These are phyloP conservation scores for Elaeis guineensis DNA, from an alignment of 176 grass and related monocot species.

Conservation along the genomic window DNA sequence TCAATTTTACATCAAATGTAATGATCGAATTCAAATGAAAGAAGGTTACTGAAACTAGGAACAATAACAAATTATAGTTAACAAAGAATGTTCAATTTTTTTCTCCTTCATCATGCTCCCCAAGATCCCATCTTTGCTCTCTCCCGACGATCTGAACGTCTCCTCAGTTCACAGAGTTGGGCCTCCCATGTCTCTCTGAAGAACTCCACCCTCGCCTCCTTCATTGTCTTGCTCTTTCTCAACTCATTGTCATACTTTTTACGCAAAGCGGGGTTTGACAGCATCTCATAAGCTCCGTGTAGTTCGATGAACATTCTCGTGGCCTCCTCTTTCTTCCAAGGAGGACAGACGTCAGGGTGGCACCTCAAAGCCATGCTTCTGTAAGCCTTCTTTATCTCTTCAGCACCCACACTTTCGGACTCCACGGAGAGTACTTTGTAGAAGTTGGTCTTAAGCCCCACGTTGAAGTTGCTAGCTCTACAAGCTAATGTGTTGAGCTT, in stretches of 20 bases:
- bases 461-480: too few species aligned
- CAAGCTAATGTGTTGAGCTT: too few species aligned
- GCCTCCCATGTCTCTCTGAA: constrained; percentile 41
- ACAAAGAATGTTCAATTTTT: too few species aligned
- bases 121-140: background rate
- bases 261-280: constrained; percentile 44
- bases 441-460: constrained; percentile 18
- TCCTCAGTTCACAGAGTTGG: constrained; percentile 31
- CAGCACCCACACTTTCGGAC: constrained; percentile 31
- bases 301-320: constrained; percentile 65
- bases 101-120: too few species aligned
- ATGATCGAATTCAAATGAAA: too few species aligned
- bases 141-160: constrained; percentile 18
- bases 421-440: constrained; percentile 55
- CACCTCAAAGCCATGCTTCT: constrained; percentile 52
- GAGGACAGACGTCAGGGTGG: constrained; percentile 65
- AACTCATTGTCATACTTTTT: constrained; percentile 43
- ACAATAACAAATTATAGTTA: too few species aligned
- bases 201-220: background rate
- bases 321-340: constrained; percentile 32
- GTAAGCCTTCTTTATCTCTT: constrained; percentile 74
- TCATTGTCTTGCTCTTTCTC: background rate
- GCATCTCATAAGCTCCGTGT: constrained; percentile 60
- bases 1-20: too few species aligned
- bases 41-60: too few species aligned